Evolutionary conservation across 495 filamentous ascomycete species (phyloP).

Genomic region (Chaetomium fimeti): DNA sequence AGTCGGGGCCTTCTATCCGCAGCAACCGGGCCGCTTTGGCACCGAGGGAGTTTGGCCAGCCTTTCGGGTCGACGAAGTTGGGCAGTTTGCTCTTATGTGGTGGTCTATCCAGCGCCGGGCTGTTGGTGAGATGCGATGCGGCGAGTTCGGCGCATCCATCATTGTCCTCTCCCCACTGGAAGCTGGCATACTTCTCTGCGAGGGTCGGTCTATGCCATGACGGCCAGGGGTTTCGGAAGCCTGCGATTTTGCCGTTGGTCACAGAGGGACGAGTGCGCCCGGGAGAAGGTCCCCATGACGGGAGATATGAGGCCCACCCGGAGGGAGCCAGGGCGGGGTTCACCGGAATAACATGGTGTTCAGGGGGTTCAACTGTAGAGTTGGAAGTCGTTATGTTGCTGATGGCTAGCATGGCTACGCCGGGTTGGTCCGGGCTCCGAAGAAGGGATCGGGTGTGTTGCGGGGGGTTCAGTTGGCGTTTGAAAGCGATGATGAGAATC

Average conservation of each 20-base stretch:
- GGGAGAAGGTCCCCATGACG: slow-evolving; percentile 16
- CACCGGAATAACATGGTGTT: slow-evolving; percentile 17
- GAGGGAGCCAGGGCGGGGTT: background rate
- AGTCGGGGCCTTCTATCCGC: slow-evolving; percentile 29
- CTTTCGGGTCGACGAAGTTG: slow-evolving; percentile 20
- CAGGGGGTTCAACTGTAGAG: background rate
- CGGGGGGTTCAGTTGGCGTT: too few relatives aligned
- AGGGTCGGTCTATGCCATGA: slow-evolving; percentile 41
- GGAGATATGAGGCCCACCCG: slow-evolving; percentile 24
- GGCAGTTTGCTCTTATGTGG: slow-evolving; percentile 11
- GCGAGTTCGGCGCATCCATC: slow-evolving; percentile 30
- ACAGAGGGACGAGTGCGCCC: background rate
- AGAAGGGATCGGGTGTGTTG: background rate
- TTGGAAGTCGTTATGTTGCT: background rate
- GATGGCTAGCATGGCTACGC: slow-evolving; percentile 6
- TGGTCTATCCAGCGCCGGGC: background rate
- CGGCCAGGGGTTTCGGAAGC: slow-evolving; percentile 57
- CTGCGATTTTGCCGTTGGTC: slow-evolving; percentile 8
- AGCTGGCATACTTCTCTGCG: slow-evolving; percentile 30
- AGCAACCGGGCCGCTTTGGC: slow-evolving; percentile 29
- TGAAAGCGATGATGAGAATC: too few relatives aligned
- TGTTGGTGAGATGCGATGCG: slow-evolving; percentile 20
- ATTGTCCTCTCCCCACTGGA: slow-evolving; percentile 31
- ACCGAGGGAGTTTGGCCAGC: slow-evolving; percentile 24
- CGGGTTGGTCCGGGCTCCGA: background rate